These are phyloP conservation scores for Pyracantha coccinea DNA, from an alignment of 331 rosid species.

Conservation along the genomic window DNA sequence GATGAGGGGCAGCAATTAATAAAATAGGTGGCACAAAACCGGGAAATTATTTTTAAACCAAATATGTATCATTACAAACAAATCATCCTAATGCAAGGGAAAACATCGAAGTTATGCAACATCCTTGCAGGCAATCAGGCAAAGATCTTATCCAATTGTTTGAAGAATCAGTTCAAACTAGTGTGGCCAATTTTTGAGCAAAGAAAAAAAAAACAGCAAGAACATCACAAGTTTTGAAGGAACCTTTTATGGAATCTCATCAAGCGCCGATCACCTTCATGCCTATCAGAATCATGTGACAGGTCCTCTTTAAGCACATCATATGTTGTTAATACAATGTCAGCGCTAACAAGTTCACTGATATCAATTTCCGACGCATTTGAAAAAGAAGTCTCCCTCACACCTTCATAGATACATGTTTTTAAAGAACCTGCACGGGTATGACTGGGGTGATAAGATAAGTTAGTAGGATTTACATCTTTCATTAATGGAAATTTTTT, in stretches of 20 bases:
- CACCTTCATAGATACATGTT: constrained; percentile 79
- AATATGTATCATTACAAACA: background rate
- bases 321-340: constrained; percentile 83
- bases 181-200: background rate
- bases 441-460: constrained; percentile 49
- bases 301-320: constrained; percentile 91
- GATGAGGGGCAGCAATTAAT: background rate
- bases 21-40: background rate
- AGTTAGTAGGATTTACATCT: constrained; percentile 14
- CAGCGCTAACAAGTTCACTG: constrained; percentile 62
- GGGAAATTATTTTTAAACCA: background rate
- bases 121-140: background rate
- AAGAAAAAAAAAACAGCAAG: background rate
- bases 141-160: background rate
- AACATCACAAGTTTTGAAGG: constrained; percentile 8
- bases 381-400: constrained; percentile 57
- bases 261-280: constrained; percentile 79
- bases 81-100: background rate
- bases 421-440: constrained; percentile 74
- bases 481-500: too few relatives aligned
- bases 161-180: background rate
- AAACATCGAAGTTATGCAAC: background rate
- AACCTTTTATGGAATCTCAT: constrained; percentile 95
- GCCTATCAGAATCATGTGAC: constrained; percentile 92
- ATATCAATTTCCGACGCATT: constrained; percentile 45